Conservation (phyloP, 805 yeast species). For the Yarrowia sp. region DNA sequence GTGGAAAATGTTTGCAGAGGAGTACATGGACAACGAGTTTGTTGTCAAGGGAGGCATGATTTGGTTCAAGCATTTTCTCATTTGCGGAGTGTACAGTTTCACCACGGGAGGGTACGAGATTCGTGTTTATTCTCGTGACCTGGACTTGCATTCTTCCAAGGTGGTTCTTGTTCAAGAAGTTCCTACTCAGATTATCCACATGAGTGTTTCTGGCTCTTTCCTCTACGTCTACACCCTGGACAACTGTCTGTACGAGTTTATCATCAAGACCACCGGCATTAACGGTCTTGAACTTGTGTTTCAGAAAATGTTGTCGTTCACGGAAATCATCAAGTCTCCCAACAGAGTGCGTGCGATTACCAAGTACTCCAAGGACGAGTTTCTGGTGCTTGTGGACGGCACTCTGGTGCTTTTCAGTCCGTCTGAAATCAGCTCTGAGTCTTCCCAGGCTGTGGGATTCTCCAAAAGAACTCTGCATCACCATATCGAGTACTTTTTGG, state of each 20-base stretch:
- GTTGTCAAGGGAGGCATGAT: constrained; percentile 40
- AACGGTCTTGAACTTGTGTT: constrained; percentile 33
- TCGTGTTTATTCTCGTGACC: constrained; percentile 40
- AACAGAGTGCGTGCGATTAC: constrained; percentile 40
- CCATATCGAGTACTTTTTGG: constrained; percentile 40
- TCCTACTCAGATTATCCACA: constrained; percentile 35
- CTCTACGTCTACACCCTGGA: constrained; percentile 37
- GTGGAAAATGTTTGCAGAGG: constrained; percentile 47
- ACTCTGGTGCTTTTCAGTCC: constrained; percentile 37
- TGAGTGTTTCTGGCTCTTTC: constrained; percentile 36
- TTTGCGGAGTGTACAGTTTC: constrained; percentile 38
- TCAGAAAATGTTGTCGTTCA: constrained; percentile 38
- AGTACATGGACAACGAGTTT: constrained; percentile 37
- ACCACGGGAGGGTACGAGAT: constrained; percentile 32
- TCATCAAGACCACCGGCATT: constrained; percentile 26
- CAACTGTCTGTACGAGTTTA: constrained; percentile 36
- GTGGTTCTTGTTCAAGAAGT: constrained; percentile 36
- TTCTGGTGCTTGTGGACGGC: constrained; percentile 39
- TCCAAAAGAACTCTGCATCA: constrained; percentile 36
- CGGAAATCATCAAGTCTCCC: constrained; percentile 41
- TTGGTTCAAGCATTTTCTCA: constrained; percentile 41
- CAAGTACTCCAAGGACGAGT: constrained; percentile 25
- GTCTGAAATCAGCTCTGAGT: neutral
- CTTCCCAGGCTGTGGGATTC: constrained; percentile 24
- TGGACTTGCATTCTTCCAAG: constrained; percentile 36